These are phyloP conservation scores for Exsudoporus frostii DNA, from an alignment of 768 basidiomycete species.

Conservation along the genomic window DNA sequence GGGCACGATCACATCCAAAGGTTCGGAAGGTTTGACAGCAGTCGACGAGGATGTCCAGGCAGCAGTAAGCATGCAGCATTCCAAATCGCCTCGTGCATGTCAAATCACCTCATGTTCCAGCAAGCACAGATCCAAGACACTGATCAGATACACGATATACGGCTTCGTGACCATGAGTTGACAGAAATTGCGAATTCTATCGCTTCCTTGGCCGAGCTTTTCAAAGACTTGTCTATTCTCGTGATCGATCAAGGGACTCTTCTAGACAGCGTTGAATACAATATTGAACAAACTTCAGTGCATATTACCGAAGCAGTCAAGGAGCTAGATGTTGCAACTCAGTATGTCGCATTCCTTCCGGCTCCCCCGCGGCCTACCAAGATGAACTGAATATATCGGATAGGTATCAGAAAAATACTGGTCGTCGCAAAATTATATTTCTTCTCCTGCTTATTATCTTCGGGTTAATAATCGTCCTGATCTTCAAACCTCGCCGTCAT, in stretches of 20 bases:
- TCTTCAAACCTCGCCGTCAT: constrained; percentile 84
- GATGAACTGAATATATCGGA: not conserved
- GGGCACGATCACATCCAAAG: constrained; percentile 77
- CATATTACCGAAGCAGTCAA: constrained; percentile 80
- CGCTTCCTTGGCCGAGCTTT: constrained; percentile 86
- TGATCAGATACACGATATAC: constrained; percentile 40
- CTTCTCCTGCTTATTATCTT: constrained; percentile 87
- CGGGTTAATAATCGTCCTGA: constrained; percentile 80
- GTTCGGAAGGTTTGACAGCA: constrained; percentile 77
- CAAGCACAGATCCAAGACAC: constrained; percentile 37
- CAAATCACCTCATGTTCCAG: constrained; percentile 15
- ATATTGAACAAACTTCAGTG: constrained; percentile 87
- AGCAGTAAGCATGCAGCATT: constrained; percentile 52
- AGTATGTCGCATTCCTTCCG: constrained; percentile 43
- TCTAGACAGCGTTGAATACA: constrained; percentile 95
- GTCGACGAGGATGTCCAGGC: constrained; percentile 90
- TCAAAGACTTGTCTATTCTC: constrained; percentile 89
- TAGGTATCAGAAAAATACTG: constrained; percentile 93
- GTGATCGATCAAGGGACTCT: constrained; percentile 98
- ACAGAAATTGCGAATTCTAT: constrained; percentile 91
- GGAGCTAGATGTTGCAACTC: constrained; percentile 79
- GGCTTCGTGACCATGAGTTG: constrained; percentile 64
- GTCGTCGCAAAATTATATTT: constrained; percentile 90
- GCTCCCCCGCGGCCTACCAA: not conserved
- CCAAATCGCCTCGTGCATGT: constrained; percentile 12